Percentiles rank a stretch among this genome's conserved stretches.
Conservation (phyloP, 257 asterid species). For the Verbena officinalis region DNA sequence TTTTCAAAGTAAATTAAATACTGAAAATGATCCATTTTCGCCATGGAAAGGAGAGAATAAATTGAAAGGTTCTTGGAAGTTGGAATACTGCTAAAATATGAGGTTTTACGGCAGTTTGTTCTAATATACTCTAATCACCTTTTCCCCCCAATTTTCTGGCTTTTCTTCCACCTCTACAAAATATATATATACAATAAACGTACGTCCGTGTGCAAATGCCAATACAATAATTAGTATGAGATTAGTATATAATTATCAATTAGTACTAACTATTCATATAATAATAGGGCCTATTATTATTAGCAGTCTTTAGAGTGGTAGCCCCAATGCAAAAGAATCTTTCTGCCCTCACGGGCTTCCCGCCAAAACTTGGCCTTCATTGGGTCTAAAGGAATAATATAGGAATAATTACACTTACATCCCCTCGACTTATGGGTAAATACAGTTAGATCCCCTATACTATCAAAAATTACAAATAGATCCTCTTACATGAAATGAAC, state of each 20-base stretch:
- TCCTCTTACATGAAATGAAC: too few species aligned
- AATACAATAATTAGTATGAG: neutral
- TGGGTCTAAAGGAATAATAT: constrained; percentile 25
- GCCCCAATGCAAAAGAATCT: constrained; percentile 32
- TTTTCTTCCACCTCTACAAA: neutral
- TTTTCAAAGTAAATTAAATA: neutral
- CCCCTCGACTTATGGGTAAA: too few species aligned
- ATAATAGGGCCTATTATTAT: constrained; percentile 25
- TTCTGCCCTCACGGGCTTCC: constrained; percentile 28
- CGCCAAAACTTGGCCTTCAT: constrained; percentile 31
- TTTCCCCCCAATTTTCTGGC: constrained; percentile 28
- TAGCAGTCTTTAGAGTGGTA: constrained; percentile 20
- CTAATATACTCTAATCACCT: neutral
- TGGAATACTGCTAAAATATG: constrained; percentile 24
- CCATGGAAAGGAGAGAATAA: constrained; percentile 5
- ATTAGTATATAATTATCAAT: neutral
- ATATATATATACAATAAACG: constrained; percentile 4
- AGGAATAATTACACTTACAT: too few species aligned
- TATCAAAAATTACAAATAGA: too few species aligned
- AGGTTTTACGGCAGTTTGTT: constrained; percentile 4
- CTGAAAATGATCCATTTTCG: neutral
- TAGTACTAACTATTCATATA: neutral
- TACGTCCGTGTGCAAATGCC: constrained; percentile 23
- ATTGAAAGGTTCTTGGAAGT: constrained; percentile 12
- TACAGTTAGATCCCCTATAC: too few species aligned